phyloP scores from a whole-genome alignment of 225 moss, liverwort and hornwort species.

The Ulota crispa region DNA sequence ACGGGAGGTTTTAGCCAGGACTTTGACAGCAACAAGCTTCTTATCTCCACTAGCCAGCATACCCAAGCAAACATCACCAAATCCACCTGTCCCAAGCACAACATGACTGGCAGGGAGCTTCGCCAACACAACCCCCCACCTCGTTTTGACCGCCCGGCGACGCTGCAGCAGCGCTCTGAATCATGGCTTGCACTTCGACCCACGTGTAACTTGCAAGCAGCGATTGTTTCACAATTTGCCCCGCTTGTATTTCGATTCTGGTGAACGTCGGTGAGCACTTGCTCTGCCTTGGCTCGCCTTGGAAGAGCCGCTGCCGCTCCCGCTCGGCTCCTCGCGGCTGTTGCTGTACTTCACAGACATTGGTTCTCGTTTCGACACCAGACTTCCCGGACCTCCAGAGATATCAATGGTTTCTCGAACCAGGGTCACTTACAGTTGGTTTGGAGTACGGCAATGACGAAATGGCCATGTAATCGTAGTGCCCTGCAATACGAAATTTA shows the following conservation, averaged over 20 bases:
- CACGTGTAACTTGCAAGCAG: conserved; percentile 9
- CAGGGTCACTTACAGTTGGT: conserved; percentile 7
- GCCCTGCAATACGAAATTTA: conserved; percentile 4
- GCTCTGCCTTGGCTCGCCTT: background rate
- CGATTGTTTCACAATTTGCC: background rate
- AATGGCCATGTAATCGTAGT: conserved; percentile 28
- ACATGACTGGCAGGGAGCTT: too few relatives aligned
- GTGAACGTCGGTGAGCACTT: background rate
- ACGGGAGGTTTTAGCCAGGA: conserved; percentile 13
- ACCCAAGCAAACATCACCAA: conserved; percentile 43
- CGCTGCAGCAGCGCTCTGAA: background rate
- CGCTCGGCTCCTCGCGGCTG: too few relatives aligned
- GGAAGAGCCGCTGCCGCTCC: too few relatives aligned
- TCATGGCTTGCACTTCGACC: conserved; percentile 19
- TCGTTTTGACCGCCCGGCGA: too few relatives aligned
- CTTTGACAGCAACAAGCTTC: conserved; percentile 41
- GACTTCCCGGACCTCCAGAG: too few relatives aligned
- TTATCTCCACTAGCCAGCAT: background rate
- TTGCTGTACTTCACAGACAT: background rate
- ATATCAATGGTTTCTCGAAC: background rate
- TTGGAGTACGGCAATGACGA: background rate
- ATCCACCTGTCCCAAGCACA: conserved; percentile 36
- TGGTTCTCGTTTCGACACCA: background rate
- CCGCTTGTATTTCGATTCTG: background rate
- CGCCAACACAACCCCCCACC: background rate